These are phyloP conservation scores for Leptodontidium sp. DNA, from an alignment of 2,329 filamentous ascomycete species.

Conservation along the genomic window DNA sequence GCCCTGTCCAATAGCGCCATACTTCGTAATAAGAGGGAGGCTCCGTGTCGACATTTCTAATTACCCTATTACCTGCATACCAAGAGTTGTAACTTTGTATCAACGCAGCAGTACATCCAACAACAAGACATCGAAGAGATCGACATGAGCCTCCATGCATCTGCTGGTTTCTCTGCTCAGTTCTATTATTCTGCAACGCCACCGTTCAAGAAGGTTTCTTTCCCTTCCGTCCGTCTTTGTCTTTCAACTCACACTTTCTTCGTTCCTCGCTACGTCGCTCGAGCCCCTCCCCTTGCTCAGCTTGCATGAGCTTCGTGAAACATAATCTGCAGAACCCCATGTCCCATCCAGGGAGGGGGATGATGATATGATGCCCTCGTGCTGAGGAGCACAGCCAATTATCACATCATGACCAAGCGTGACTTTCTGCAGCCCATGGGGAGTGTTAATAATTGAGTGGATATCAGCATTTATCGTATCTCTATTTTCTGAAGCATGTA, in stretches of 20 bases:
- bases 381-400: slow-evolving; percentile 4
- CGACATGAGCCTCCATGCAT: not conserved
- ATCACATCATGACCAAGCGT: slow-evolving; percentile 13
- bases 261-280: slow-evolving; percentile 6
- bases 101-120: too few species aligned
- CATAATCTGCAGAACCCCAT: slow-evolving; percentile 23
- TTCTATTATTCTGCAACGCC: not conserved
- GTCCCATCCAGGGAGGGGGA: slow-evolving; percentile 4
- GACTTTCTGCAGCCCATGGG: slow-evolving; percentile 6
- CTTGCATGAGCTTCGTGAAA: slow-evolving; percentile 30
- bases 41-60: too few species aligned
- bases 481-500: too few species aligned
- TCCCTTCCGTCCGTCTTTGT: not conserved
- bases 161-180: not conserved
- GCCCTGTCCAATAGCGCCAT: slow-evolving; percentile 14
- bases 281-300: slow-evolving; percentile 5
- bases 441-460: not conserved
- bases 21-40: not conserved
- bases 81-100: too few species aligned
- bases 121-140: not conserved
- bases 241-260: not conserved
- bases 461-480: too few species aligned
- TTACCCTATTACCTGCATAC: slow-evolving; percentile 4
- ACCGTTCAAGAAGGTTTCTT: slow-evolving; percentile 5
- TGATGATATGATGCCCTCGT: too few species aligned